phyloP scores from a whole-genome alignment of 2,329 filamentous ascomycete species.

The Sclerotinia minor region DNA sequence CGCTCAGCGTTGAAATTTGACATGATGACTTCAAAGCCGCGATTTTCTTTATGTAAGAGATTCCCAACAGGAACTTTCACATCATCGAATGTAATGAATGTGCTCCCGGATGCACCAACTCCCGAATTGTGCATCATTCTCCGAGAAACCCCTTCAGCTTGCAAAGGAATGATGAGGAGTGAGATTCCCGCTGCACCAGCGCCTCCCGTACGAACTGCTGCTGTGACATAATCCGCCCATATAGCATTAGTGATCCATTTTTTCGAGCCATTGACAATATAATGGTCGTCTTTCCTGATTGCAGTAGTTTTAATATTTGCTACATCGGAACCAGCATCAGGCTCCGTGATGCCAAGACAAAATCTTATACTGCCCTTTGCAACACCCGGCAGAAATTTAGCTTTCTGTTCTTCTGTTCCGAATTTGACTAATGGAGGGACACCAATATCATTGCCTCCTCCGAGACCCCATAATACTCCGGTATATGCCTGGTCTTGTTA shows the following conservation, averaged over 20 bases:
- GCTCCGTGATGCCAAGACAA: conserved; percentile 66
- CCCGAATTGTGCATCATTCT: conserved; percentile 63
- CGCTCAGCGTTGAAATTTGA: conserved; percentile 61
- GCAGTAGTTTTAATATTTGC: conserved; percentile 64
- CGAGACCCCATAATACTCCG: conserved; percentile 58
- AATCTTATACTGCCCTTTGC: conserved; percentile 60
- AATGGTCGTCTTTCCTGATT: conserved; percentile 50
- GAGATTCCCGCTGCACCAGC: conserved; percentile 56
- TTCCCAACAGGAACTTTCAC: conserved; percentile 56
- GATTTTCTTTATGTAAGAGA: conserved; percentile 54
- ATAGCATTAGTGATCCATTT: conserved; percentile 67
- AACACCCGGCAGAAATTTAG: conserved; percentile 58
- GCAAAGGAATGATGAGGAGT: conserved; percentile 57
- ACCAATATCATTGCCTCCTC: conserved; percentile 62
- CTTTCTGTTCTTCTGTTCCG: conserved; percentile 60
- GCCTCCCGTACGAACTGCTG: conserved; percentile 60
- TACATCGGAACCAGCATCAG: conserved; percentile 63
- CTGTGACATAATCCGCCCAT: conserved; percentile 61
- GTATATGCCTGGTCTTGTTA: conserved; percentile 47
- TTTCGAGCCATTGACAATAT: conserved; percentile 66
- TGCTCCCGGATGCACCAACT: conserved; percentile 61
- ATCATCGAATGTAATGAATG: conserved; percentile 57
- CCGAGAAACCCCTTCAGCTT: conserved; percentile 51
- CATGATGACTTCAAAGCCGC: conserved; percentile 60
- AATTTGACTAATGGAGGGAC: conserved; percentile 63